Evolutionary conservation across 2,329 filamentous ascomycete genomes (phyloP), one percentile per base, ranked within the genome.

Genomic region (Pseudopyrenochaeta lycopersici): DNA sequence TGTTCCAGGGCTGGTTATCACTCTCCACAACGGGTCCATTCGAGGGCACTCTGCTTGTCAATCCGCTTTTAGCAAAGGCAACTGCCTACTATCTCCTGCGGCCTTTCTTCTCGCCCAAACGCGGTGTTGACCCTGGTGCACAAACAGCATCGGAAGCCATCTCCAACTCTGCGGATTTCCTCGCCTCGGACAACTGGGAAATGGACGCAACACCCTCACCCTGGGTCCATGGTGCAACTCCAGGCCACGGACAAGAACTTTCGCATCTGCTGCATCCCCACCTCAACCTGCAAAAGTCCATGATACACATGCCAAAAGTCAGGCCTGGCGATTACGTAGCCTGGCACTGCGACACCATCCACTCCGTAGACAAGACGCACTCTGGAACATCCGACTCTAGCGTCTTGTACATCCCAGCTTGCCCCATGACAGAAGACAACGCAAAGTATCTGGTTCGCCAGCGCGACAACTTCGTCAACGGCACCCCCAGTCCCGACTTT

Each of bases 1-100:
- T 92, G 83, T 94, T 91, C 74, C 93, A 97, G 76, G 93, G 92
- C 15, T 97, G 93, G 93, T 76, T 97, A 46, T 85, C 85, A 54
- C 88, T 97, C 83, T 92, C 88, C 52, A 78, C 80, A n/a, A 89
- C 87, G 0, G 86, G 82, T 0, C 90, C 91, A 0, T 82, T 82
- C 4, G 88, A 96, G 77, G 93, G 93, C 1, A 95, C 92, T 0
- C 76, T 97, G 46, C 82, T 91, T 38, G 90, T 97, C 1, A 93
- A 93, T 66, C 93, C 93, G 0, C 80, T 96, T 46, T 77, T 95
- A 40, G 84, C 84, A 58, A 84, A 91, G 48, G 86, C 90, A 0
- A 95, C 90, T 0, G 88, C 90, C 0, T 97, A 97, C 68, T 84
- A 88, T 38, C 82, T 97, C 0, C 83, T 97, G 3, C 84, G 93